Conservation (phyloP, 176 grass and related monocot species). For the Triticum urartu region DNA sequence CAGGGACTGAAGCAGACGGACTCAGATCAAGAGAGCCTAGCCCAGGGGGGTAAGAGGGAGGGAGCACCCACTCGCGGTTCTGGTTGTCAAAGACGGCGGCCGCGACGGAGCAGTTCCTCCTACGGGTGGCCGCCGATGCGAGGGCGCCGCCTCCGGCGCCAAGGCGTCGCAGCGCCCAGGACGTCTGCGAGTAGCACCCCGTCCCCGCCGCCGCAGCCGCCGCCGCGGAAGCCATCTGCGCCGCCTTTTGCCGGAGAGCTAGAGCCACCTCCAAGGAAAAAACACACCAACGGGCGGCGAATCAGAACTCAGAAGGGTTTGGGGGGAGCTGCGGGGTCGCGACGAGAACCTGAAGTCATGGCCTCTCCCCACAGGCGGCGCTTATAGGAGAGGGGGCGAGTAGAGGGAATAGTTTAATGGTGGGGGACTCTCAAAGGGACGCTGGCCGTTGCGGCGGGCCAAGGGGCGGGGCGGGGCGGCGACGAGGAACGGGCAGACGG, state of each 20-base stretch:
- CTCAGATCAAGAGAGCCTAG: conserved; percentile 2
- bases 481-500: background rate
- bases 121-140: background rate
- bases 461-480: conserved; percentile 38
- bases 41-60: too few relatives aligned
- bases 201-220: background rate
- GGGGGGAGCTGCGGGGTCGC: background rate
- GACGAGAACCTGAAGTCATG: conserved; percentile 43
- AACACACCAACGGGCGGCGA: background rate
- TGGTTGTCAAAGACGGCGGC: conserved; percentile 55
- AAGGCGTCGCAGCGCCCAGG: conserved; percentile 37
- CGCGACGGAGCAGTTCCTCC: conserved; percentile 32
- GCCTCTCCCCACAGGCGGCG: conserved; percentile 20
- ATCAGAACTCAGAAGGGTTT: conserved; percentile 18
- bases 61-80: conserved; percentile 61
- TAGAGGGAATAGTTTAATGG: conserved; percentile 26
- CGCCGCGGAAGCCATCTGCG: conserved; percentile 32
- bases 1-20: background rate
- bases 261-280: conserved; percentile 43
- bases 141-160: background rate
- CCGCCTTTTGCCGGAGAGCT: conserved; percentile 50
- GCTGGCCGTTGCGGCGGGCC: conserved; percentile 35
- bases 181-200: conserved; percentile 12
- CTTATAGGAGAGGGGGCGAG: conserved; percentile 22
- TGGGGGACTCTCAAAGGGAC: conserved; percentile 21